phyloP scores from a whole-genome alignment of 2,329 filamentous ascomycete genomes.

The Nakataea oryzae region DNA sequence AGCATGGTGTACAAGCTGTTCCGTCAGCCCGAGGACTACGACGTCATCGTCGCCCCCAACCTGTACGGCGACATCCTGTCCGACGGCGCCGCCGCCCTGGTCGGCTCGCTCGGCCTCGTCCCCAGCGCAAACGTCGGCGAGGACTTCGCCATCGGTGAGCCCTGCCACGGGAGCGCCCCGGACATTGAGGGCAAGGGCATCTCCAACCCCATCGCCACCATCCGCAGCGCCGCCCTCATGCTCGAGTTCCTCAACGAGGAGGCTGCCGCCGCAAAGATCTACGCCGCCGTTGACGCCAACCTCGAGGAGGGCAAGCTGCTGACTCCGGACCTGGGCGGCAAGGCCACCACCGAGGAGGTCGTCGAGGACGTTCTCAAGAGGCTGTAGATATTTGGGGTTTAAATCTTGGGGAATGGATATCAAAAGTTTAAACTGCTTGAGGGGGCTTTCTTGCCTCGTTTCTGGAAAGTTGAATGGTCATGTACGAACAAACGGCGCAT shows the following conservation, averaged over 20 bases:
- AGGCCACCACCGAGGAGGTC: slow-evolving; percentile 76
- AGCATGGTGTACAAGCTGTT: slow-evolving; percentile 99
- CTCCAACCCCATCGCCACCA: slow-evolving; percentile 91
- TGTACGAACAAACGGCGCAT: background rate
- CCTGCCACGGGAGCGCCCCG: slow-evolving; percentile 90
- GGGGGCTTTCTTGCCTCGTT: background rate
- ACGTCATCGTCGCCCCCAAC: slow-evolving; percentile 96
- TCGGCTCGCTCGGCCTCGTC: slow-evolving; percentile 84
- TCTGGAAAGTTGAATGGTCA: background rate
- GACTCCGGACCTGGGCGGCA: slow-evolving; percentile 84
- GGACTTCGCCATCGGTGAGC: slow-evolving; percentile 91
- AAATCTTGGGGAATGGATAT: background rate
- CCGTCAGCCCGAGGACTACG: slow-evolving; percentile 88
- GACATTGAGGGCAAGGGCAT: slow-evolving; percentile 91
- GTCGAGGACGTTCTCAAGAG: slow-evolving; percentile 77
- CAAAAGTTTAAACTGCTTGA: background rate
- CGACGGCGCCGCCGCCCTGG: slow-evolving; percentile 87
- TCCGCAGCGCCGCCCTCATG: slow-evolving; percentile 88
- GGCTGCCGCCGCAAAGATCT: slow-evolving; percentile 78
- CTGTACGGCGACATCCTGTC: slow-evolving; percentile 96
- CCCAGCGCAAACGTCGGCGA: slow-evolving; percentile 93
- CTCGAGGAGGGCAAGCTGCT: slow-evolving; percentile 73
- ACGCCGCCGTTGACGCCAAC: slow-evolving; percentile 83
- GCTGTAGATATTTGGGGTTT: slow-evolving; percentile 42
- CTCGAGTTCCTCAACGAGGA: slow-evolving; percentile 89